Evolutionary conservation across 2,329 filamentous ascomycete species (phyloP).

Genomic region (Pyrenochaeta sp.): DNA sequence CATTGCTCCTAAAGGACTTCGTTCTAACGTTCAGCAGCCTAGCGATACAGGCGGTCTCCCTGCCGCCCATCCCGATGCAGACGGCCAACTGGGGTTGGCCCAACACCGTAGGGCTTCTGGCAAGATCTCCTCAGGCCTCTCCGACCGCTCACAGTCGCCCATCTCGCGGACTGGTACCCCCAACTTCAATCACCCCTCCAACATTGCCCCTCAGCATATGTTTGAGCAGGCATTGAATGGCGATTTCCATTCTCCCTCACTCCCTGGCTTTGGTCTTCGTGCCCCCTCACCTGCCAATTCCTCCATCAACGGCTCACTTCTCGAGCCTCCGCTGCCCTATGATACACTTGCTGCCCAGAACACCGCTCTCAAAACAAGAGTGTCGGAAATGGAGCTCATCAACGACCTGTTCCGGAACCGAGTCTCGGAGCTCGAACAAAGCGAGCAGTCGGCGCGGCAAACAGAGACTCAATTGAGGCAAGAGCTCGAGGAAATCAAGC

Average conservation of each 20-base stretch:
- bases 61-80: conserved; percentile 62
- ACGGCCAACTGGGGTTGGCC: conserved; percentile 62
- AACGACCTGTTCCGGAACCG: conserved; percentile 73
- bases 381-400: conserved; percentile 94
- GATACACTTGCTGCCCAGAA: conserved; percentile 83
- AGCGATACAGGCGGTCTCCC: conserved; percentile 62
- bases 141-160: conserved; percentile 78
- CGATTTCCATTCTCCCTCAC: conserved; percentile 68
- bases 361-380: conserved; percentile 88
- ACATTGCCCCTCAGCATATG: conserved; percentile 76
- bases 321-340: conserved; percentile 77
- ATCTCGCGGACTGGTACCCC: conserved; percentile 82
- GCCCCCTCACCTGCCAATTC: conserved; percentile 65
- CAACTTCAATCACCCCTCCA: conserved; percentile 69
- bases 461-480: conserved; percentile 63
- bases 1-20: neutral
- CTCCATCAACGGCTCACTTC: conserved; percentile 66
- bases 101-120: conserved; percentile 72
- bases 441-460: conserved; percentile 70
- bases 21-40: conserved; percentile 25
- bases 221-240: conserved; percentile 79
- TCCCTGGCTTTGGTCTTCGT: conserved; percentile 50
- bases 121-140: conserved; percentile 74
- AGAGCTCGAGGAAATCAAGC: conserved; percentile 76
- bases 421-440: conserved; percentile 77